These are phyloP conservation scores for Carex arenaria DNA, from an alignment of 202 grass and related monocot genomes.

Conservation along the genomic window DNA sequence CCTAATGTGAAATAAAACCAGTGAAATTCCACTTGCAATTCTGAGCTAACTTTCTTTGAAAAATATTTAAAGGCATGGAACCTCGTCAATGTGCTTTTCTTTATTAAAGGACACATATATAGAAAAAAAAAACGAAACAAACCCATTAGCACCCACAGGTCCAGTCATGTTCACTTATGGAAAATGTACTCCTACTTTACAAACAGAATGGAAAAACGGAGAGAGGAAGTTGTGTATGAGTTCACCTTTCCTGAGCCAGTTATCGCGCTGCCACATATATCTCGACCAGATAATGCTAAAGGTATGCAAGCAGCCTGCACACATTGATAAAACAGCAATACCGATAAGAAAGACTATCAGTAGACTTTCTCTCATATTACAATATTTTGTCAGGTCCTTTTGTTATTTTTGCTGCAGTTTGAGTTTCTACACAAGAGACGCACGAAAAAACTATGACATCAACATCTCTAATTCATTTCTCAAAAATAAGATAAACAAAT, in stretches of 20 bases:
- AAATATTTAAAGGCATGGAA: not conserved
- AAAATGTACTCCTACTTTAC: not conserved
- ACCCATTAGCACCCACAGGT: not conserved
- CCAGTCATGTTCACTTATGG: not conserved
- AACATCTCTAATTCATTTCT: not conserved
- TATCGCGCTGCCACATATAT: slow-evolving; percentile 97
- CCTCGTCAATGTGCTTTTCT: not conserved
- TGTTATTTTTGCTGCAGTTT: not conserved
- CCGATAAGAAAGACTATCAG: not conserved
- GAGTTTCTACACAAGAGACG: not conserved
- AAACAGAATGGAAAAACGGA: slow-evolving; percentile 15
- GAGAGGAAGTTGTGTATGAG: not conserved
- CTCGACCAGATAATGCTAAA: slow-evolving; percentile 86
- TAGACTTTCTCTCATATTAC: not conserved
- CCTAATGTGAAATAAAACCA: not conserved
- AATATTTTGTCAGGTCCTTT: not conserved
- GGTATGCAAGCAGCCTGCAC: slow-evolving; percentile 90
- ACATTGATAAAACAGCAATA: slow-evolving; percentile 11
- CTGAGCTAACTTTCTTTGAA: not conserved
- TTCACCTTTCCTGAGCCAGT: slow-evolving; percentile 94
- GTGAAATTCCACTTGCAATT: not conserved
- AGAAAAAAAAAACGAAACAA: slow-evolving; percentile 12
- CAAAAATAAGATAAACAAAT: not conserved
- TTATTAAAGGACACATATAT: slow-evolving; percentile 8
- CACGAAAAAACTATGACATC: not conserved